Evolutionary conservation across 2,329 filamentous ascomycete genomes (phyloP).

Genomic region (Colletotrichum sp.): DNA sequence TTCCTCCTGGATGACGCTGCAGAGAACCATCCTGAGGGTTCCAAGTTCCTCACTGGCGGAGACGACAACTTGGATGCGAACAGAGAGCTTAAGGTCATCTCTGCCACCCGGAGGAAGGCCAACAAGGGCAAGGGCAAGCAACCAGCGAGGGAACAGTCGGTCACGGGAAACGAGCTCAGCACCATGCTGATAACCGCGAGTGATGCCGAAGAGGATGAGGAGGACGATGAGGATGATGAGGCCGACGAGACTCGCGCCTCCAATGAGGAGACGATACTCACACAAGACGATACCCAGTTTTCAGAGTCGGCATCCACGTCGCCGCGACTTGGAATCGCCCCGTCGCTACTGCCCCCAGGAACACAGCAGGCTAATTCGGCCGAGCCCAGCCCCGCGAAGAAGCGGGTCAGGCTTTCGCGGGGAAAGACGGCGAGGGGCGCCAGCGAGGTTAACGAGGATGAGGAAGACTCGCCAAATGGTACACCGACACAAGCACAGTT

Average conservation of each 20-base stretch:
- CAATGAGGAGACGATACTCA: neutral
- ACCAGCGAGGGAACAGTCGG: neutral
- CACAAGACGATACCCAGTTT: neutral
- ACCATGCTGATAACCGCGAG: neutral
- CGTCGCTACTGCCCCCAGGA: neutral
- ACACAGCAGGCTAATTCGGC: neutral
- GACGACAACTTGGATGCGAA: neutral
- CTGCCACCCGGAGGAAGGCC: neutral
- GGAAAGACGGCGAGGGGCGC: neutral
- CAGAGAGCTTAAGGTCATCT: neutral
- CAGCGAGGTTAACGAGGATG: neutral
- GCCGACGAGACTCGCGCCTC: neutral
- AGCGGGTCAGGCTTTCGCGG: slow-evolving; percentile 3
- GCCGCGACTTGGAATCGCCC: neutral
- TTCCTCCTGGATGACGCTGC: slow-evolving; percentile 36
- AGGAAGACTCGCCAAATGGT: neutral
- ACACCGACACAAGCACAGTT: neutral
- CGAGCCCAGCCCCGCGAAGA: slow-evolving; percentile 8
- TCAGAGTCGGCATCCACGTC: neutral
- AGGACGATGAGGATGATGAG: neutral
- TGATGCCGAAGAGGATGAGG: neutral
- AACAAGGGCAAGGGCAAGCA: neutral
- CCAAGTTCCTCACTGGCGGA: neutral
- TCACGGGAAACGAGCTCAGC: neutral
- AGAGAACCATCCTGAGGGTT: slow-evolving; percentile 18